Base-by-base conservation (phyloP, 768 basidiomycete species). In the Lactifluus subvellereus region DNA sequence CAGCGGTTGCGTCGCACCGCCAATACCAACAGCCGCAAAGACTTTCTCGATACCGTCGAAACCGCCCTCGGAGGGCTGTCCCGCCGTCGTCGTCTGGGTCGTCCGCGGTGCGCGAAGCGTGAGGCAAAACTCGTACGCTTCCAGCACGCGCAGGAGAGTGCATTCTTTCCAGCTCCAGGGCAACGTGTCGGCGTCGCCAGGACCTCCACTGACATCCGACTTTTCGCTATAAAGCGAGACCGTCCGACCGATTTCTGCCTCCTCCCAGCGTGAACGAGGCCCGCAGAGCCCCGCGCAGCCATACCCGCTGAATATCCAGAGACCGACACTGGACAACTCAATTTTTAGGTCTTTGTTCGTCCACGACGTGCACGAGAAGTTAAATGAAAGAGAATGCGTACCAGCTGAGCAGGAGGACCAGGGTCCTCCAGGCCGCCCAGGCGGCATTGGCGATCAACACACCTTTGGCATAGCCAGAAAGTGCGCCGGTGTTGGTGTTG, bases 251-350 rank as follows among this genome's bases (percentile, higher is more conserved):
- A 77, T 78, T 32, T 85, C 84, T 54, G 87, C 83, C 75, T 93
- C 91, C 71, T 93, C 91, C 91, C 89, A 91, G 66, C 87, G 80
- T 69, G 85, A 84, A 14, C 89, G 84, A 10, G 91, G 91, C 49
- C 91, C 91, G 72, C 89, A 91, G 16, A 93, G 71, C n/a, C 91
- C 90, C 54, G 84, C 91, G 52, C 87, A 88, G 61, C 83, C 83
- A 61, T 89, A 82, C 49, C 85, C 88, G 52, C 88, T 89, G 67
- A 89, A 75, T 57, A 88, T 70, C 90, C 91, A 94, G 18, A 95
- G 79, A 52, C 87, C 88, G 54, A 89, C 72, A 83, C 89, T 90
- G 67, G 16, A 57, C 11, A 8, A 27, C 2, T 38, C 27, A 62
- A 50, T 32, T 30, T 20, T 6, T 42, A 40, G 5, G 8, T 18